phyloP scores from a whole-genome alignment of 2,329 filamentous ascomycete genomes.

The Dothistroma septosporum region DNA sequence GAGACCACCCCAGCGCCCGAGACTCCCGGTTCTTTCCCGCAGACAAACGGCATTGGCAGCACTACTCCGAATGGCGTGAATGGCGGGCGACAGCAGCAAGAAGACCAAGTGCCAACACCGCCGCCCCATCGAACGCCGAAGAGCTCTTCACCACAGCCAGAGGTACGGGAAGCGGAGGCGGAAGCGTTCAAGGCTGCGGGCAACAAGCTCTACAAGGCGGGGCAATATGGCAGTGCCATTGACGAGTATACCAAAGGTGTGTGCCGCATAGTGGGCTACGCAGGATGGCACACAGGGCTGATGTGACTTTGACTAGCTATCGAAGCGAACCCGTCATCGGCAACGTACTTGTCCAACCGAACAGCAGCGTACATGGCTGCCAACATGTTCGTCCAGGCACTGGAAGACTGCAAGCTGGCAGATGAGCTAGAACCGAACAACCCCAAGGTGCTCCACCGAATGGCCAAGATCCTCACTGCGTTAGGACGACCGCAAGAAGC shows the following conservation, averaged over 20 bases:
- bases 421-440: constrained; percentile 81
- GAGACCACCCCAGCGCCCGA: constrained; percentile 32
- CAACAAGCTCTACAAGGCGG: constrained; percentile 96
- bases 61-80: constrained; percentile 40
- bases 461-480: constrained; percentile 85
- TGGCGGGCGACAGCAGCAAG: constrained; percentile 42
- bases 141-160: constrained; percentile 42
- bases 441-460: constrained; percentile 78
- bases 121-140: constrained; percentile 63
- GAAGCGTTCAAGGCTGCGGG: constrained; percentile 89
- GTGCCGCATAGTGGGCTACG: constrained; percentile 30
- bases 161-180: constrained; percentile 62
- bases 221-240: constrained; percentile 82
- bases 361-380: constrained; percentile 92
- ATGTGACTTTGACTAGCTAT: constrained; percentile 59
- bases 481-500: constrained; percentile 85
- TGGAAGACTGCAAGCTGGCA: constrained; percentile 81
- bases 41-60: constrained; percentile 29
- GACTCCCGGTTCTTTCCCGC: constrained; percentile 47
- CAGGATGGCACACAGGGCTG: constrained; percentile 7
- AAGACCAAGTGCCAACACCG: constrained; percentile 54
- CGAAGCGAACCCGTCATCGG: constrained; percentile 75
- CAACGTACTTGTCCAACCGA: constrained; percentile 91
- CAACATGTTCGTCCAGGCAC: constrained; percentile 69
- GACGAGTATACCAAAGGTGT: constrained; percentile 92